These are phyloP conservation scores for Monosporozyma aquatica DNA, from an alignment of 805 yeast genomes.

Conservation along the genomic window DNA sequence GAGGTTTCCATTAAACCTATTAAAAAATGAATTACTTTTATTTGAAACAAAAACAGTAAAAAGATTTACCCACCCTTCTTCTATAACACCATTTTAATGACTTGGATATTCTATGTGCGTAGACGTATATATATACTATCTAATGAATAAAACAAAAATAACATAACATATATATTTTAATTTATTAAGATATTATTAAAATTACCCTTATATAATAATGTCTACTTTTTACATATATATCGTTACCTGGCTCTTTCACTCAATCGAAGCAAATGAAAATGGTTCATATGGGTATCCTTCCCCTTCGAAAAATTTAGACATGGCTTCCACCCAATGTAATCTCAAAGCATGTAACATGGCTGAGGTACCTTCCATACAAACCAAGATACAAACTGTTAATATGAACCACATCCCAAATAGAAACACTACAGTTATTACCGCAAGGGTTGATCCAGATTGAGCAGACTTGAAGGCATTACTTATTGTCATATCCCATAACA, in stretches of 20 bases:
- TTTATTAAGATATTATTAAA: no score
- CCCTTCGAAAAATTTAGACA: conserved; percentile 97
- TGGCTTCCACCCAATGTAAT: conserved; percentile 98
- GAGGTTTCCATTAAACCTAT: conserved; percentile 51
- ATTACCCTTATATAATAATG: neutral
- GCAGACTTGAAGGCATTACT: conserved; percentile 57
- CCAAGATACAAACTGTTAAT: conserved; percentile 82
- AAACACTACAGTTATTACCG: conserved; percentile 65
- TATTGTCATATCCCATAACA: conserved; percentile 93
- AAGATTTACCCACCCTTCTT: no score
- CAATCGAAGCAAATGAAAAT: conserved; percentile 47
- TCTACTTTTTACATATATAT: neutral
- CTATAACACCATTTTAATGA: no score
- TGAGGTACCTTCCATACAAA: conserved; percentile 96
- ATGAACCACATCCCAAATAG: conserved; percentile 93
- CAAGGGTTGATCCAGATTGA: conserved; percentile 42
- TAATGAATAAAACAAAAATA: no score
- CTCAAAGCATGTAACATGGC: conserved; percentile 99
- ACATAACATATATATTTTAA: no score
- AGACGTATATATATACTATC: no score
- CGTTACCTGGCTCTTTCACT: neutral
- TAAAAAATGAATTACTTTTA: no score
- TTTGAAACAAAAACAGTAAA: neutral
- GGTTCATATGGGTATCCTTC: conserved; percentile 90
- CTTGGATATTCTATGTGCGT: no score